Evolutionary conservation across 1,284 basidiomycete genomes (phyloP).

Genomic region (Hymenochaete sp.): DNA sequence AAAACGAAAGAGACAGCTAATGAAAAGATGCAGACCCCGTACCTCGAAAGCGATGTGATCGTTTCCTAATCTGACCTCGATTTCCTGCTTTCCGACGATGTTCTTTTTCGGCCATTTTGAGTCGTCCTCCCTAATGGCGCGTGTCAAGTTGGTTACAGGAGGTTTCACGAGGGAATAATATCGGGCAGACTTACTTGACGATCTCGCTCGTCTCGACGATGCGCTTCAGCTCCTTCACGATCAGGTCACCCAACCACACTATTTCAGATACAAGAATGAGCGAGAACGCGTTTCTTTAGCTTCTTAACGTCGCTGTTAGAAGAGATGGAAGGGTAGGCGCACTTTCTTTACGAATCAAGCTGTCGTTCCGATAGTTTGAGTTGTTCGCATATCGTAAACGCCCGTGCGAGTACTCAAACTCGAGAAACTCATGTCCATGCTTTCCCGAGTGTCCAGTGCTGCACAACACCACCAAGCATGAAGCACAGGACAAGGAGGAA

Average conservation of each 20-base stretch:
- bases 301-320: neutral
- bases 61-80: slow-evolving; percentile 89
- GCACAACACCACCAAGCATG: too few species aligned
- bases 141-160: slow-evolving; percentile 3
- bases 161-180: neutral
- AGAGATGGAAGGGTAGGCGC: slow-evolving; percentile 29
- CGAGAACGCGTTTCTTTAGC: too few species aligned
- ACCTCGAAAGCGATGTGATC: slow-evolving; percentile 98
- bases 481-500: too few species aligned
- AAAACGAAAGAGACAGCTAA: neutral
- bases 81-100: slow-evolving; percentile 94
- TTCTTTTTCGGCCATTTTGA: slow-evolving; percentile 98
- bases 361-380: slow-evolving; percentile 98
- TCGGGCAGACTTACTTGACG: slow-evolving; percentile 62
- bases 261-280: neutral
- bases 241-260: slow-evolving; percentile 93
- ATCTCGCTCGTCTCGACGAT: slow-evolving; percentile 96
- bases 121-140: slow-evolving; percentile 82
- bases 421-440: slow-evolving; percentile 95
- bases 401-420: slow-evolving; percentile 97
- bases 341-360: slow-evolving; percentile 98
- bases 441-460: slow-evolving; percentile 94
- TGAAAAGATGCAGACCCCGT: too few species aligned
- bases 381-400: slow-evolving; percentile 98
- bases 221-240: slow-evolving; percentile 88